Evolutionary conservation across 352 stramenopile species (phyloP).

Genomic region (Globisporangium spinosum): DNA sequence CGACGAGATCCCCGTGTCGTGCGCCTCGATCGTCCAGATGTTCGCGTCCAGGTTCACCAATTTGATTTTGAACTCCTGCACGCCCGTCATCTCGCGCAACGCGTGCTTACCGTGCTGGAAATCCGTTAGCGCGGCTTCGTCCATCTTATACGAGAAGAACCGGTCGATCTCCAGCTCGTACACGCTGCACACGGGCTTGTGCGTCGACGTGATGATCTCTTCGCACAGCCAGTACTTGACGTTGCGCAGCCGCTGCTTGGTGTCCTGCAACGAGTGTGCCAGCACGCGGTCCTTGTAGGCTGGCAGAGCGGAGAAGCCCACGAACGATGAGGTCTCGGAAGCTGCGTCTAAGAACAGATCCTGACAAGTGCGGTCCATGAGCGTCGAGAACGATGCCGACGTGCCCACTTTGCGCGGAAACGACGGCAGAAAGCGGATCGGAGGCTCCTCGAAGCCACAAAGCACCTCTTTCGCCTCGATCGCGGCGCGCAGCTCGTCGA

Average conservation of each 20-base stretch:
- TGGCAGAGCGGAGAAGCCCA: conserved; percentile 22
- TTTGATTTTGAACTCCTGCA: conserved; percentile 52
- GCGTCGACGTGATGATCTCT: conserved; percentile 37
- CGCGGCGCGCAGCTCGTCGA: conserved; percentile 60
- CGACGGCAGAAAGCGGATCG: conserved; percentile 70
- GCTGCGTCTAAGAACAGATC: conserved; percentile 48
- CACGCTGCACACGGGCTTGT: conserved; percentile 49
- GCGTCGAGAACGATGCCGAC: conserved; percentile 61
- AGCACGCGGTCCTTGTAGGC: conserved; percentile 77
- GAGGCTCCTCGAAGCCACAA: conserved; percentile 80
- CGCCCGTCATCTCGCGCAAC: conserved; percentile 35
- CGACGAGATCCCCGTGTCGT: conserved; percentile 4
- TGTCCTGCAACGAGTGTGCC: conserved; percentile 44
- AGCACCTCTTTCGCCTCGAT: conserved; percentile 84
- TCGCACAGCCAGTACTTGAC: conserved; percentile 48
- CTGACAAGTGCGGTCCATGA: conserved; percentile 51
- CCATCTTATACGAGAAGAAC: conserved; percentile 45
- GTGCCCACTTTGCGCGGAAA: conserved; percentile 62
- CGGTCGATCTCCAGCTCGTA: conserved; percentile 55
- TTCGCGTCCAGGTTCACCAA: conserved; percentile 54
- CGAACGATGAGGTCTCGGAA: conserved; percentile 18
- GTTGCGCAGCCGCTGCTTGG: conserved; percentile 34
- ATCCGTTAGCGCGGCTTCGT: conserved; percentile 21
- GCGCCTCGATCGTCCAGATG: conserved; percentile 36
- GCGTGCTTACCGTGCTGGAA: conserved; percentile 25